A percentile compares a stretch with the other conserved stretches of the same genome.
Evolutionary conservation across 2,329 filamentous ascomycete genomes (phyloP).

Genomic region (Drechmeria coniospora): DNA sequence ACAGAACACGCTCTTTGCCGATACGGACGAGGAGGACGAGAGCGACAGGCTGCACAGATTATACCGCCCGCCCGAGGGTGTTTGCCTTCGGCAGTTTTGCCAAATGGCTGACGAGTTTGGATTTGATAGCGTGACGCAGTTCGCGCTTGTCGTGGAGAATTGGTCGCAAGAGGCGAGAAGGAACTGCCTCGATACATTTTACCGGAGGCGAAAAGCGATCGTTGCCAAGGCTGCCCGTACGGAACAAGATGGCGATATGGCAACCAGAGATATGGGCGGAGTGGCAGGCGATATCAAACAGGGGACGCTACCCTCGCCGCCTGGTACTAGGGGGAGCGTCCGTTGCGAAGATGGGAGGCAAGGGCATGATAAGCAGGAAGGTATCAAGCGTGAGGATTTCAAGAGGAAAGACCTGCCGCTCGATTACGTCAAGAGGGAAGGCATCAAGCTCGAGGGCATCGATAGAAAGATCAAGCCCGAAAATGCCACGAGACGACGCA

Average conservation of each 20-base stretch:
- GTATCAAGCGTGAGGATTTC: conserved; percentile 3
- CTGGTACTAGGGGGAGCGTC: no score
- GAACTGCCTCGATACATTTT: conserved; percentile 68
- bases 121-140: conserved; percentile 62
- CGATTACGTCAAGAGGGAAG: conserved; percentile 2
- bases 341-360: conserved; percentile 1
- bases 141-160: conserved; percentile 77
- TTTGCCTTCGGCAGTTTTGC: conserved; percentile 73
- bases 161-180: conserved; percentile 77
- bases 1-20: conserved; percentile 42
- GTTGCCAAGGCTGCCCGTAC: conserved; percentile 18
- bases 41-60: conserved; percentile 17
- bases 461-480: no score
- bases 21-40: conserved; percentile 23
- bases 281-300: no score
- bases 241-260: conserved; percentile 9
- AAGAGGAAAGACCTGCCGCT: conserved; percentile 3
- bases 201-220: conserved; percentile 44
- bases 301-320: no score
- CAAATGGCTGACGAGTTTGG: conserved; percentile 73
- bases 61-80: conserved; percentile 60
- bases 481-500: conserved; percentile 1
- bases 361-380: conserved; percentile 2
- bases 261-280: conserved; percentile 2
- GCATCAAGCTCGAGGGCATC: conserved; percentile 1